phyloP scores from a whole-genome alignment of 352 stramenopile genomes.

The Pythium utonaiense region DNA sequence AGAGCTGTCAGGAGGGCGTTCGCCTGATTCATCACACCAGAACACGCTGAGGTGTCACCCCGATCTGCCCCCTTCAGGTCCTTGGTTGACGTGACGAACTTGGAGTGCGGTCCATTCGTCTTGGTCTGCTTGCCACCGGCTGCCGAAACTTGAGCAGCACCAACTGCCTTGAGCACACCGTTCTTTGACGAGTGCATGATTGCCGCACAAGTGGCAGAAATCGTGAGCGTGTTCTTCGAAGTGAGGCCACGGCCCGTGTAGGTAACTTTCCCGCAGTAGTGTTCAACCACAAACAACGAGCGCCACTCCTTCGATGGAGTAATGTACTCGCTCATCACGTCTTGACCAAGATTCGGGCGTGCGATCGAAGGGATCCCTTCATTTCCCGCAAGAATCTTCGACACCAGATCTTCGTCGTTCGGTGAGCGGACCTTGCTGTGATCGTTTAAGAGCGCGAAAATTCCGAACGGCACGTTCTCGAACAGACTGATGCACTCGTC shows the following conservation, averaged over 20 bases:
- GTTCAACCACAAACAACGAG: conserved; percentile 69
- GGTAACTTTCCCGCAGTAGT: conserved; percentile 67
- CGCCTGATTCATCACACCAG: conserved; percentile 62
- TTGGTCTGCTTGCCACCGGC: conserved; percentile 39
- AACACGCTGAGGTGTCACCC: conserved; percentile 41
- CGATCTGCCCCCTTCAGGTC: conserved; percentile 23
- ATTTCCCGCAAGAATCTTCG: conserved; percentile 73
- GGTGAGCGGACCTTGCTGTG: conserved; percentile 59
- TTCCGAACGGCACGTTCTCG: conserved; percentile 66
- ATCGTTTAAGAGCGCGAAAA: conserved; percentile 69
- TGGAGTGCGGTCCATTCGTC: conserved; percentile 19
- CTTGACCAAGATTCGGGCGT: conserved; percentile 56
- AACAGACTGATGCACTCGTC: conserved; percentile 68
- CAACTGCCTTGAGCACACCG: conserved; percentile 62
- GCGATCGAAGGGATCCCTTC: conserved; percentile 46
- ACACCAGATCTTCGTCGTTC: conserved; percentile 77
- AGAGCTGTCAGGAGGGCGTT: conserved; percentile 66
- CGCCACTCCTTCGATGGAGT: conserved; percentile 73
- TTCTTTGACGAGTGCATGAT: conserved; percentile 88
- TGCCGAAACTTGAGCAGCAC: conserved; percentile 57
- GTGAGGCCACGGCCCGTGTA: conserved; percentile 74
- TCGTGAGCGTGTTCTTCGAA: conserved; percentile 64
- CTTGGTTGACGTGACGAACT: conserved; percentile 33
- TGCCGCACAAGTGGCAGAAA: conserved; percentile 72
- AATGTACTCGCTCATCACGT: conserved; percentile 59